These are phyloP conservation scores for Pythium insidiosum DNA, from an alignment of 352 stramenopile species.

Conservation along the genomic window DNA sequence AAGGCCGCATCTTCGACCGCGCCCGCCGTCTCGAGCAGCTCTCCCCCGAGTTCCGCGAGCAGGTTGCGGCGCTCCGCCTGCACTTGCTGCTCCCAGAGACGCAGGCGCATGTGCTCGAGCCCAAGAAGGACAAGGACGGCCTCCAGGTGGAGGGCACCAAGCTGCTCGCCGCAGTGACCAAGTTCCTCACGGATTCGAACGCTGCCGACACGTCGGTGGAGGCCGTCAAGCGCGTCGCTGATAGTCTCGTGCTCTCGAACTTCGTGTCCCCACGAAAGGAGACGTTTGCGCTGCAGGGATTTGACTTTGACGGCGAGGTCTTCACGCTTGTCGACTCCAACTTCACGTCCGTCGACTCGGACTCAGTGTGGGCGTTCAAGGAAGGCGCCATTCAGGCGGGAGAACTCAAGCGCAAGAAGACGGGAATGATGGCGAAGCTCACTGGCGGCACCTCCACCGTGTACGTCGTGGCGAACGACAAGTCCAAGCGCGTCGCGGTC, in stretches of 20 bases:
- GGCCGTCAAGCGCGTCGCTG: slow-evolving; percentile 9
- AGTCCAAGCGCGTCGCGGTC: slow-evolving; percentile 9
- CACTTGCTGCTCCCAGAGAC: slow-evolving; percentile 9
- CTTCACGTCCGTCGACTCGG: slow-evolving; percentile 1
- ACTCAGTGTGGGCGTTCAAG: slow-evolving; percentile 13
- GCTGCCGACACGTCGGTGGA: slow-evolving; percentile 6
- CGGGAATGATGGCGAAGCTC: slow-evolving; percentile 10
- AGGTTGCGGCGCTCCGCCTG: slow-evolving; percentile 4
- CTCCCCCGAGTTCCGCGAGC: slow-evolving; percentile 2
- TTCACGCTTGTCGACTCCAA: slow-evolving; percentile 10
- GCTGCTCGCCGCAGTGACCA: slow-evolving; percentile 7
- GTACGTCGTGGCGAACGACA: slow-evolving; percentile 17
- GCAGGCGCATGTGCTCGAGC: slow-evolving; percentile 1
- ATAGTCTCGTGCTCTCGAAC: slow-evolving; percentile 14
- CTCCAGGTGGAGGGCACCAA: slow-evolving; percentile 7
- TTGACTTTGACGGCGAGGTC: slow-evolving; percentile 8
- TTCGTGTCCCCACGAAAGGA: slow-evolving; percentile 15
- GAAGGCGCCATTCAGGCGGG: slow-evolving; percentile 19
- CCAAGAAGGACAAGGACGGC: slow-evolving; percentile 2
- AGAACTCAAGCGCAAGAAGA: slow-evolving; percentile 16
- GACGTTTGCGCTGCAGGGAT: slow-evolving; percentile 5
- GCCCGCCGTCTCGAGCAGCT: slow-evolving; percentile 9
- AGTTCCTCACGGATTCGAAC: slow-evolving; percentile 7
- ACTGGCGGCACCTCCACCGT: slow-evolving; percentile 8
- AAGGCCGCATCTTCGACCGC: slow-evolving; percentile 16